Percentiles rank a stretch among this genome's conserved stretches.
Evolutionary conservation across 495 filamentous ascomycete genomes (phyloP).

Genomic region (Lophiotrema nucula): DNA sequence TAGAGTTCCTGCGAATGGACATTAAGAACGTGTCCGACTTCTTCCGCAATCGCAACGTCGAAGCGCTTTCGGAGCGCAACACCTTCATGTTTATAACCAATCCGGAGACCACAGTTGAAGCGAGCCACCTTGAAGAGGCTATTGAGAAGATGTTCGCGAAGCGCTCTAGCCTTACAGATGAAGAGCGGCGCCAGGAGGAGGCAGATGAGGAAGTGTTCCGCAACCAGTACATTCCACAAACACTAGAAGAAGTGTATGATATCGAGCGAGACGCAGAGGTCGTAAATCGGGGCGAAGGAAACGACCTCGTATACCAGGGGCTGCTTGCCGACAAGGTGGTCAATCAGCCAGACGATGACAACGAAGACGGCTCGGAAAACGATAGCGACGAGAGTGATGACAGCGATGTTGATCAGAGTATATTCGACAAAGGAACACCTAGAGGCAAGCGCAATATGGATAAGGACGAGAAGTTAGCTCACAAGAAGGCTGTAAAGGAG

Average conservation of each 20-base stretch:
- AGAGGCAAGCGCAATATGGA: slow-evolving; percentile 88
- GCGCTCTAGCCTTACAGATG: slow-evolving; percentile 44
- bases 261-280: slow-evolving; percentile 84
- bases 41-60: slow-evolving; percentile 80
- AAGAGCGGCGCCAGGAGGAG: slow-evolving; percentile 49
- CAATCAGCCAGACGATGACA: slow-evolving; percentile 35
- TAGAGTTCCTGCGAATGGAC: slow-evolving; percentile 95
- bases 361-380: slow-evolving; percentile 47
- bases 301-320: slow-evolving; percentile 74
- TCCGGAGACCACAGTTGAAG: slow-evolving; percentile 50
- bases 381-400: slow-evolving; percentile 26
- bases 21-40: slow-evolving; percentile 94
- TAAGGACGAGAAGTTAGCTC: slow-evolving; percentile 83
- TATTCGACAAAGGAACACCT: slow-evolving; percentile 57
- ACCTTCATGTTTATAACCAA: slow-evolving; percentile 78
- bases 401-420: slow-evolving; percentile 21
- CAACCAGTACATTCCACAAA: slow-evolving; percentile 93
- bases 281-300: slow-evolving; percentile 67
- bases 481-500: slow-evolving; percentile 90
- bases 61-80: slow-evolving; percentile 68
- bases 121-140: slow-evolving; percentile 46
- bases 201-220: slow-evolving; percentile 89
- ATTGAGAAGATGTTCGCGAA: slow-evolving; percentile 52
- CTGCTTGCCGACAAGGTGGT: slow-evolving; percentile 71
- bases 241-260: slow-evolving; percentile 90